Percentiles rank a stretch among this genome's conserved stretches.
These are phyloP conservation scores for Trifolium fragiferum DNA, from an alignment of 306 rosid species.

Conservation along the genomic window DNA sequence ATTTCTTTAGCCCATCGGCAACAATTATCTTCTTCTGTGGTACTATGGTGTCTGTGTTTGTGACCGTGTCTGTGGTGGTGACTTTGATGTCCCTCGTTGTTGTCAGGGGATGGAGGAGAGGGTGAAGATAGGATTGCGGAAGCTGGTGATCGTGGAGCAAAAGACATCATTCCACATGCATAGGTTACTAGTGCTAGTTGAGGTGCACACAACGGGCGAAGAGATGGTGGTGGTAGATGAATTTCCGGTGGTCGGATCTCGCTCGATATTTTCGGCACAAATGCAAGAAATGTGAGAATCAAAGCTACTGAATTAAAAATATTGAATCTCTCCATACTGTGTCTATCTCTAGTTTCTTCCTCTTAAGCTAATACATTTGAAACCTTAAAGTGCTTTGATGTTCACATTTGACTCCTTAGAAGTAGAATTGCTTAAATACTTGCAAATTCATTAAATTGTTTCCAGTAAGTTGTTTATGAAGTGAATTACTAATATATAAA, in stretches of 20 bases:
- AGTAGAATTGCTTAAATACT: constrained; percentile 54
- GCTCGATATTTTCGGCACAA: constrained; percentile 48
- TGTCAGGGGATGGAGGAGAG: neutral
- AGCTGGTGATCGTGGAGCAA: constrained; percentile 40
- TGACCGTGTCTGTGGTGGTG: constrained; percentile 35
- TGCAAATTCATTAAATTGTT: constrained; percentile 39
- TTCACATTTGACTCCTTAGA: constrained; percentile 26
- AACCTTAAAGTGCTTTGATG: constrained; percentile 34
- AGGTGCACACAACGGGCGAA: constrained; percentile 67
- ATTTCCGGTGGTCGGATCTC: constrained; percentile 18
- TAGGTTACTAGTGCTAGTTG: constrained; percentile 72
- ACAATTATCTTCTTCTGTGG: constrained; percentile 57
- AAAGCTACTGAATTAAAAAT: constrained; percentile 35
- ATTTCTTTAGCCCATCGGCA: constrained; percentile 74
- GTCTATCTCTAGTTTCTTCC: neutral
- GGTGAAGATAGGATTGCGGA: constrained; percentile 4
- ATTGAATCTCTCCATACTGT: constrained; percentile 53
- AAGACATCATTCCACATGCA: constrained; percentile 66
- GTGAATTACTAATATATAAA: constrained; percentile 35
- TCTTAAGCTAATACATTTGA: constrained; percentile 25
- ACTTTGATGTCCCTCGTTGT: neutral
- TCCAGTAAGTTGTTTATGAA: constrained; percentile 30
- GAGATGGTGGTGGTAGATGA: constrained; percentile 25
- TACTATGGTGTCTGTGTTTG: neutral
- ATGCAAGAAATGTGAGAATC: constrained; percentile 46